phyloP scores from a whole-genome alignment of 768 basidiomycete species.

The Lentinula boryana region DNA sequence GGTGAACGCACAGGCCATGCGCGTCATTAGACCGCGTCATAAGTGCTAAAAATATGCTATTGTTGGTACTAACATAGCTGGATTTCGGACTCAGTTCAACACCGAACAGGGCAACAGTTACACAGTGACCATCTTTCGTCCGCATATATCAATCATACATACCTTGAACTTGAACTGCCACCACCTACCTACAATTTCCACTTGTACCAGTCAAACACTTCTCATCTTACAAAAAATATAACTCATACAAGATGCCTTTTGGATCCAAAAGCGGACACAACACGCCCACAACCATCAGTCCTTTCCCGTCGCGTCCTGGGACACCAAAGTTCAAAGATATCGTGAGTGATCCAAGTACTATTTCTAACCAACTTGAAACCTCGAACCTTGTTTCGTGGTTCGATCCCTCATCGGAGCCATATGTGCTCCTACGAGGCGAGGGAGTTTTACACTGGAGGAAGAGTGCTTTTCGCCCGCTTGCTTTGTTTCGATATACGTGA shows the following conservation, averaged over 20 bases:
- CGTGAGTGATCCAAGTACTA: not conserved
- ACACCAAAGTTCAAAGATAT: conserved; percentile 1
- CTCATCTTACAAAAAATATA: not conserved
- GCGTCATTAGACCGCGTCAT: not conserved
- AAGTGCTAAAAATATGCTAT: not conserved
- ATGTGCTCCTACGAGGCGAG: too few relatives aligned
- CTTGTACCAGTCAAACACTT: too few relatives aligned
- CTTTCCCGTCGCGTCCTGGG: not conserved
- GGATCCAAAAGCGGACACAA: not conserved
- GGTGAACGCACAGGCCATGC: not conserved
- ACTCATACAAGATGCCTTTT: not conserved
- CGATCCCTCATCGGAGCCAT: too few relatives aligned
- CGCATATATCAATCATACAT: not conserved
- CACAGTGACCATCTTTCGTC: not conserved
- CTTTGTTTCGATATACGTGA: too few relatives aligned
- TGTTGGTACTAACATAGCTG: not conserved
- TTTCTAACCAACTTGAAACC: too few relatives aligned
- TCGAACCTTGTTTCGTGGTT: not conserved
- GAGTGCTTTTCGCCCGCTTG: too few relatives aligned
- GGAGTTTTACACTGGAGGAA: too few relatives aligned
- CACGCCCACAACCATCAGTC: not conserved
- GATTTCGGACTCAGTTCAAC: not conserved
- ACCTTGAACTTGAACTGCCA: not conserved
- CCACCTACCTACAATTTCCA: not conserved
- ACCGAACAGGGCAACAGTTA: not conserved